These are phyloP conservation scores for Vaccinium myrtillus DNA, from an alignment of 148 eudicot genomes.

Conservation along the genomic window DNA sequence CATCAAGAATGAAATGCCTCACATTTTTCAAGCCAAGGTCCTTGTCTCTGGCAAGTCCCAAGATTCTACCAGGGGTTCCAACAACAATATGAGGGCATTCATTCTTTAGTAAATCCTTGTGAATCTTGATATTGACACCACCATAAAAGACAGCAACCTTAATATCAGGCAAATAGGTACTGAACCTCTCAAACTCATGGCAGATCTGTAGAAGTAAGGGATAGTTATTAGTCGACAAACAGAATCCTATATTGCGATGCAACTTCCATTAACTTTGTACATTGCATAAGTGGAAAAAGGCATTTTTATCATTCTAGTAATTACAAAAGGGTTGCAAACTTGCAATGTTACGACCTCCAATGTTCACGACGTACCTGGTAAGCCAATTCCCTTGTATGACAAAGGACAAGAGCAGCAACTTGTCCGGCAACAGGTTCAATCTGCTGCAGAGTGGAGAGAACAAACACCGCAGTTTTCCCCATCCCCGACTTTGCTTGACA, in stretches of 20 bases:
- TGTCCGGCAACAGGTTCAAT: conserved; percentile 62
- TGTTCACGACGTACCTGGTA: conserved; percentile 37
- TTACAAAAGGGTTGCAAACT: not conserved
- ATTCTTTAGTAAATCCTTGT: conserved; percentile 54
- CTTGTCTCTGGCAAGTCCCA: conserved; percentile 54
- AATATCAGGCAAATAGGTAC: conserved; percentile 53
- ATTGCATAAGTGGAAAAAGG: not conserved
- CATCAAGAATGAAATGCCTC: conserved; percentile 64
- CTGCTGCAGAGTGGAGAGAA: conserved; percentile 55
- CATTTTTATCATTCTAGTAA: not conserved
- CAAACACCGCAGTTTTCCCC: conserved; percentile 68
- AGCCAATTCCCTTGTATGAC: conserved; percentile 63
- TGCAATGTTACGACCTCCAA: too few species aligned
- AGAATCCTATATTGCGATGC: not conserved
- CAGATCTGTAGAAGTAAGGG: conserved; percentile 40
- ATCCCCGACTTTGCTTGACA: conserved; percentile 68
- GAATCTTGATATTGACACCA: conserved; percentile 55
- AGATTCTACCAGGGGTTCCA: conserved; percentile 57
- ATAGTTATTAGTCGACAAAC: not conserved
- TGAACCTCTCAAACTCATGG: conserved; percentile 56
- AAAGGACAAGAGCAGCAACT: conserved; percentile 62
- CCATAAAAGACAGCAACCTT: conserved; percentile 64
- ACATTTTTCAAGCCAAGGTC: conserved; percentile 52
- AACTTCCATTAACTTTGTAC: not conserved
- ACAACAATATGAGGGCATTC: conserved; percentile 70